Percentiles rank a stretch among this genome's conserved stretches.
phyloP scores from a whole-genome alignment of 1,139 yeast genomes.

The Scheffersomyces segobiensis region DNA sequence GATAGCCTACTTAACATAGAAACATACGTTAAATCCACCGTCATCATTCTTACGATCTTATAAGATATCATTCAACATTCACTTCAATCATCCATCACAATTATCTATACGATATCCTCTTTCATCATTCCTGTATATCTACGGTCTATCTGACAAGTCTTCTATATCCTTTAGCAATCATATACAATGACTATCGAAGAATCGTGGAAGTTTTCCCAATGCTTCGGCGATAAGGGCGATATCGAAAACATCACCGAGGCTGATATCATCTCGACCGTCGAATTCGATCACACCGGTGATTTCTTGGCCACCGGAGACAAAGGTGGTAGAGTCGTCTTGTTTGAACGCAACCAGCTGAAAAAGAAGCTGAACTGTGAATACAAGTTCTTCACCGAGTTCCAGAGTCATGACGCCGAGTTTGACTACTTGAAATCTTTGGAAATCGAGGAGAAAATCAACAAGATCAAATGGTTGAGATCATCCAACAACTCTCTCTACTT shows the following conservation, averaged over 20 bases:
- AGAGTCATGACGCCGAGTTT: conserved; percentile 97
- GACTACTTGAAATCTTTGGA: conserved; percentile 94
- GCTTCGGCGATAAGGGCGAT: conserved; percentile 98
- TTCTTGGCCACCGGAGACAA: conserved; percentile 97
- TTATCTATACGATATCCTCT: neutral
- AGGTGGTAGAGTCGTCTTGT: conserved; percentile 96
- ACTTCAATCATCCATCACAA: neutral
- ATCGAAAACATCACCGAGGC: conserved; percentile 96
- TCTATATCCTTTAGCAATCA: neutral
- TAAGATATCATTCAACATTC: neutral
- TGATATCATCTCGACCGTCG: conserved; percentile 95
- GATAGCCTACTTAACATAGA: neutral
- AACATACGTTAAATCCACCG: neutral
- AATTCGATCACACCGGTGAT: conserved; percentile 93
- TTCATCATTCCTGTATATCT: neutral
- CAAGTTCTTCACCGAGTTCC: conserved; percentile 94
- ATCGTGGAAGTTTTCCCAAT: conserved; percentile 76
- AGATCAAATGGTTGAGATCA: conserved; percentile 93
- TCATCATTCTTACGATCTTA: neutral
- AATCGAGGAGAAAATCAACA: conserved; percentile 97
- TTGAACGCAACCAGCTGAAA: conserved; percentile 82
- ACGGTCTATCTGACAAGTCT: neutral
- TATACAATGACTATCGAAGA: conserved; percentile 20
- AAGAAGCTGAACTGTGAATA: conserved; percentile 79
- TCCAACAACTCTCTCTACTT: conserved; percentile 86